Evolutionary conservation across 2,329 filamentous ascomycete species (phyloP), one percentile per base, ranked within the genome.

Genomic region (Aspergillus sp.): DNA sequence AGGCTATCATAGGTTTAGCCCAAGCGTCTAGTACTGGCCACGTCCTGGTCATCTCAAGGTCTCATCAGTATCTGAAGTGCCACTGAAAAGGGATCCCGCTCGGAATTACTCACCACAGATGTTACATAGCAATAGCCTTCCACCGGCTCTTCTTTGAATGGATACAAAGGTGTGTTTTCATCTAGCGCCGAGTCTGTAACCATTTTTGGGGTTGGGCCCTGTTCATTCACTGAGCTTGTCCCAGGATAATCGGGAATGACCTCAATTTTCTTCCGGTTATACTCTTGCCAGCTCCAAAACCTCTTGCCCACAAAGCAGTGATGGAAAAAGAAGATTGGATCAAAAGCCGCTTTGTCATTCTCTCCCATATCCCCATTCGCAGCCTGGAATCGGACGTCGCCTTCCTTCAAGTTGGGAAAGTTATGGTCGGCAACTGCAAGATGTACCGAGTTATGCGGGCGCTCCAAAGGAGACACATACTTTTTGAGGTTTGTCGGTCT

Each of bases 301-400:
- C 58, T 45, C 30, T 50, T 48, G 52, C 66, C 62, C 41, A 66
- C 51, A 45, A 62, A 65, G 49, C 49, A 54, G 47, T 65, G 63
- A 41, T 66, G 63, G 47, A 65, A 60, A 53, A 51, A 65, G 45
- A 66, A 65, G 45, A 64, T 55, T n/a, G 61, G 61, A 42, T 67
- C 64, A 33, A 67, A 66, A 5, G 47, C 52, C 5, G 63, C 61
- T 23, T 60, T 65, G n/a, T 67, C 60, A 45, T 66, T 67, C 47
- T 62, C 60, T 3, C 61, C 63, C 60, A 65, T 66, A 48, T 66
- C 62, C 6, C 63, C 62, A 13, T 64, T 63, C 5, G 64, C 61
- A 7, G 49, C 59, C n/a, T 38, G 13, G 32, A 41, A 39, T 27
- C 19, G 19, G 33, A 23, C 20, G 22, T 42, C 17, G 37, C 10